Conservation (phyloP, 257 asterid genomes). For the Solanum arcanum region DNA sequence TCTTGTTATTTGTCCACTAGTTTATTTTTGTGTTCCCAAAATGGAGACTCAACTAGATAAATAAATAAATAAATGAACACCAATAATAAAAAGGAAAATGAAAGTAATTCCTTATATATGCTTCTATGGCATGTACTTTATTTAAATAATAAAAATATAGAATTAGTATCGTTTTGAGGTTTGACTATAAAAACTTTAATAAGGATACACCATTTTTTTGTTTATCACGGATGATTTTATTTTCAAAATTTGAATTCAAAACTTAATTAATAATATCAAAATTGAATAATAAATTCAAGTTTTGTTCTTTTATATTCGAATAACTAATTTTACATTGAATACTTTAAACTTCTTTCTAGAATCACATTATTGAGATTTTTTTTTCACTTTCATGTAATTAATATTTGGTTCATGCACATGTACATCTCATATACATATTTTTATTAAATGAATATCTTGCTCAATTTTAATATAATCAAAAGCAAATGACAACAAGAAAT, state of each 20-base stretch:
- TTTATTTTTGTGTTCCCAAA: not conserved
- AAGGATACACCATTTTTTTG: accelerated
- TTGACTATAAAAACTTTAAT: accelerated
- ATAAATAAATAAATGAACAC: not conserved
- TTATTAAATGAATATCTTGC: not conserved
- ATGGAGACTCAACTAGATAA: not conserved
- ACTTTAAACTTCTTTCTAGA: not conserved
- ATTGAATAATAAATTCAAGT: not conserved
- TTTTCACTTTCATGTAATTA: not conserved
- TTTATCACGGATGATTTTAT: not conserved
- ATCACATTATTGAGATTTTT: not conserved
- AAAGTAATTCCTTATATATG: not conserved
- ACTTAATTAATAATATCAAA: not conserved
- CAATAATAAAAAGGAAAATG: not conserved
- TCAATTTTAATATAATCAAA: not conserved
- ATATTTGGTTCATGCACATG: not conserved
- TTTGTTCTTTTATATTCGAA: not conserved
- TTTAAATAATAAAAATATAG: not conserved
- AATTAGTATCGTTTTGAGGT: not conserved
- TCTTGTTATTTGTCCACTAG: not conserved
- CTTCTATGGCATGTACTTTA: not conserved
- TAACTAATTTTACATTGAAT: not conserved
- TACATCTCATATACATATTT: not conserved
- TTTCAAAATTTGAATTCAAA: accelerated
- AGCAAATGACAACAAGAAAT: not conserved